Conservation (phyloP, 1,139 yeast species). For the Geotrichum bryndzae region DNA sequence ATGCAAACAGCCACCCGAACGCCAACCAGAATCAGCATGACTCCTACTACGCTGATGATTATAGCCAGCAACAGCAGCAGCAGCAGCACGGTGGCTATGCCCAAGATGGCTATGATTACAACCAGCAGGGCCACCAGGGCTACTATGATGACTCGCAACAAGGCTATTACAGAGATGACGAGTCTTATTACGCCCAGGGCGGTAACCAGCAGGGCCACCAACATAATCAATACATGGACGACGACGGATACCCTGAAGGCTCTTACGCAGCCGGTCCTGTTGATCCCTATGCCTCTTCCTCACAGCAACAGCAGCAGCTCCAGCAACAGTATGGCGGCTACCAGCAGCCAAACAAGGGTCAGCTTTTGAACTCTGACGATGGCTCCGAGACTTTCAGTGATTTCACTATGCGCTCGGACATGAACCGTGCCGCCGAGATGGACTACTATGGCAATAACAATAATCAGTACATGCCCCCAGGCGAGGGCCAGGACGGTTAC, state of each 20-base stretch:
- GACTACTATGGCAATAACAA: constrained; percentile 37
- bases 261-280: constrained; percentile 30
- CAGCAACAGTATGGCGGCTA: constrained; percentile 20
- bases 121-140: constrained; percentile 27
- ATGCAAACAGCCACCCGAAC: constrained; percentile 2
- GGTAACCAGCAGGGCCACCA: constrained; percentile 32
- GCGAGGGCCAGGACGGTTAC: constrained; percentile 25
- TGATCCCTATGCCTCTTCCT: constrained; percentile 30
- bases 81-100: constrained; percentile 37
- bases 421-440: constrained; percentile 36
- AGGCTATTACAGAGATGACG: constrained; percentile 26
- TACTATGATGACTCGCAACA: constrained; percentile 30
- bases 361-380: constrained; percentile 35
- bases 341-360: constrained; percentile 22
- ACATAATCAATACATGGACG: constrained; percentile 32
- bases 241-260: constrained; percentile 35
- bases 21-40: constrained; percentile 19
- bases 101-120: constrained; percentile 25
- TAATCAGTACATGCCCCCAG: constrained; percentile 19
- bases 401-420: constrained; percentile 42
- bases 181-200: constrained; percentile 29
- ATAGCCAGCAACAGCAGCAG: constrained; percentile 21
- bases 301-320: constrained; percentile 20
- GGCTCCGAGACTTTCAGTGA: constrained; percentile 41
- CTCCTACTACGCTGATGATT: constrained; percentile 26